Evolutionary conservation across 1,284 basidiomycete species (phyloP), one percentile per base, ranked within the genome.

Genomic region (Apiotrichum siamense): DNA sequence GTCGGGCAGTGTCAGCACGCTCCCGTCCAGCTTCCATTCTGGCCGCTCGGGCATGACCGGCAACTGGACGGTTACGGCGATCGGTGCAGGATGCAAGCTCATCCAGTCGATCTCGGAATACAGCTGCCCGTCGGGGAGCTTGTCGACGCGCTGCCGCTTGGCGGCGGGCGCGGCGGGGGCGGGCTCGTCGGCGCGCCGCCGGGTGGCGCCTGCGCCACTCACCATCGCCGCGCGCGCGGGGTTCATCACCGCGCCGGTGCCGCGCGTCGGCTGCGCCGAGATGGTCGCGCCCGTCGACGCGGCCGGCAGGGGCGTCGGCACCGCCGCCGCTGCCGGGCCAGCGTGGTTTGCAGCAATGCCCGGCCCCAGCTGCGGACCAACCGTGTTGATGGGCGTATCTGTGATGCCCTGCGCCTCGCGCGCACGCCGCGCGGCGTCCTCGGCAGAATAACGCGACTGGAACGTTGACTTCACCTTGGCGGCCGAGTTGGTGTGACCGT

Each of bases 341-440:
- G n/a, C 17, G 24, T 24, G n/a, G 7, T 40, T 33, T 33, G 50
- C 33, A 11, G 10, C 62, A 43, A 73, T 65, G 3, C 61, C 61
- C 0, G 70, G 66, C 21, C 60, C 64, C 11, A 54, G 52, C 47
- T 62, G 60, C 5, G 63, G 63, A 12, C 57, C 59, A 6, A 61
- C 58, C 35, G 60, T 55, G 40, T 62, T 66, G 47, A 47, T 17
- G 17, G 44, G 47, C 31, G n/a, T 41, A 18, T 49, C 55, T 33
- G 58, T 46, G 11, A 71, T 36, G 40, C 69, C 69, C n/a, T 61
- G 88, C 23, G 88, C 82, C 54, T 87, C 85, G 75, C 93, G 90
- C 54, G 94, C 88, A 42, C 89, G 88, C 38, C 88, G 88, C 71
- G 96, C 94, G 70, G 94, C 90, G 66, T 94, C 89, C 75, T 96